Base-by-base conservation (phyloP, 495 filamentous ascomycete genomes). In the Neurospora discreta region DNA sequence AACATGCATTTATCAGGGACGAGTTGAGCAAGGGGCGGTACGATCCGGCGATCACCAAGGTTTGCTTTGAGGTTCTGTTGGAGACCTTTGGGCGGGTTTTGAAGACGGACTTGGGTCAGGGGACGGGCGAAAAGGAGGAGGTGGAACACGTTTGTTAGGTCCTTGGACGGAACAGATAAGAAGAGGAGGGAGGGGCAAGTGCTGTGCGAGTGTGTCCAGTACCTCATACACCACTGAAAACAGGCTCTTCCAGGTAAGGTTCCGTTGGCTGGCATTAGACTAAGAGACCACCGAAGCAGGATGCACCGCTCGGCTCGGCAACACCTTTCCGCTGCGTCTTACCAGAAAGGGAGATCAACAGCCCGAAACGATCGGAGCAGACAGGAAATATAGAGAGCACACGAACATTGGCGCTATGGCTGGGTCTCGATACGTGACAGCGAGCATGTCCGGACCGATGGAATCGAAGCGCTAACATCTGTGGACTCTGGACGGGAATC, bases 1-100 rank as follows among this genome's bases (percentile, higher is more conserved):
- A 98, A 78, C 95, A 96, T 84, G 93, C 94, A 0, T 98, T 98
- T 76, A 97, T 98, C 77, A 88, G 95, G n/a, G 95, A 97, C 77
- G 95, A 98, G 81, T 84, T 94, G 65, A 93, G 90, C 77, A 98
- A 97, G 82, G 94, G 94, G 6, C 87, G 95, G 15, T 98, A 97
- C 75, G 95, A 98, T 75, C 93, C 95, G 0, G 91, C 90, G 3
- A 88, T 98, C 70, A 89, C 88, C 13, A 93, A 92, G 78, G 87
- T 92, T n/a, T 97, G 94, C 81, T 97, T 97, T 77, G 91, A 95
- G 86, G 92, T 98, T 79, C 79, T 98, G 73, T 81, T 93, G 26
- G 95, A 98, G 83, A 76, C 97, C 70, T 98, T 98, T 82, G 89
- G 87, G 7, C 84, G 95, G 39, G 90, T 87, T 2, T 79, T 98